Base-by-base conservation (phyloP, 1,139 yeast species). In the Protomyces gravidus region DNA sequence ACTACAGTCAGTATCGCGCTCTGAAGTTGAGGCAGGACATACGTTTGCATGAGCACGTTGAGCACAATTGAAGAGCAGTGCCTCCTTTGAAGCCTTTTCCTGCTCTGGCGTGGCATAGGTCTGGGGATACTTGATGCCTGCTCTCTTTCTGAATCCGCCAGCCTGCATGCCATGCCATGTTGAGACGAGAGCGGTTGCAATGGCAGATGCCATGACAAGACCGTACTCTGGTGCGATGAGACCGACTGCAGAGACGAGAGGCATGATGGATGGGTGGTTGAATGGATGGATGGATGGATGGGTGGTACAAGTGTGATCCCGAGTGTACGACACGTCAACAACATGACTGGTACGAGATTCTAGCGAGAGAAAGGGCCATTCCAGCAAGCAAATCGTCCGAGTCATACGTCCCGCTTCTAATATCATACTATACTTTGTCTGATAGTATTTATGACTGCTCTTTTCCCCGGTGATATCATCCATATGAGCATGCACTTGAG, bases 11-110 rank as follows among this genome's bases (percentile, higher is more conserved):
- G 42, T 5, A 13, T 9, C 17, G 19, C 42, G n/a, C 5, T 17
- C 1, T 5, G 3, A n/a, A n/a, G 23, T 5, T 15, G 13, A 13
- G 36, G 36, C 13, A 30, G 7, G 5, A n/a, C 9, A 5, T n/a
- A 36, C 42, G 49, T 55, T 55, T 15, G 53, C 59, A 32, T 55
- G 59, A n/a, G 59, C 59, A 15, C 59, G 59, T 33, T 48, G 53
- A 17, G 53, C 42, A 32, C 59, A 55, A 45, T 55, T 55, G 49
- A 55, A 55, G 21, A 19, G 13, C 11, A 46, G 48, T 17, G 47
- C 46, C 11, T 30, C 49, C 5, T 36, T 28, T 32, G 48, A 36
- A 21, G 50, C 42, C 19, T 27, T 46, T 9, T 51, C 59, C 33
- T 55, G 46, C 33, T 55, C 53, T 7, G 30, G 33, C 27, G 59